Base-by-base conservation (phyloP, 805 yeast genomes). In the Candida broadrunensis region DNA sequence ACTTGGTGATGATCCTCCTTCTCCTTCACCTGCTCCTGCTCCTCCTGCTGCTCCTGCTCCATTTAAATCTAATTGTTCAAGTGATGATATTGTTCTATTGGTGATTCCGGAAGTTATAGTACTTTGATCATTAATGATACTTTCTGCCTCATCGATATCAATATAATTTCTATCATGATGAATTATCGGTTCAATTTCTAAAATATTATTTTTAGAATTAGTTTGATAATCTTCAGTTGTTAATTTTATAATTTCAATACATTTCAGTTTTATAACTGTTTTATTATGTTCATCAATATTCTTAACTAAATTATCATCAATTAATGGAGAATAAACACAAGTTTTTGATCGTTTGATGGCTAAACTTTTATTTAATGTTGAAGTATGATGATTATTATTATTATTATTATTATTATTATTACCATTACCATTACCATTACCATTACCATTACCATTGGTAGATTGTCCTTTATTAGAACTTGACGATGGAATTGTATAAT, bases 201-300 rank as follows among this genome's bases (percentile, higher is more conserved):
- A 29, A 2, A 42, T 41, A 18, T 42, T 34, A 25, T 6, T 36
- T 33, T 9, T 25, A 35, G 13, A 13, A 5, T 23, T 32, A 17
- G 11, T 37, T 14, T 2, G 19, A 29, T n/a, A 5, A 29, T n/a
- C 12, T 14, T n/a, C 18, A 29, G 5, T 9, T 15, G 5, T n/a
- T 8, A 37, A 7, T 4, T 54, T 47, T 63, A 65, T 56, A 1
- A 65, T 61, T 4, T 32, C 38, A 1, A 44, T 35, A 36, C 66
- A 56, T 41, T 63, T 61, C 18, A 30, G 36, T 16, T 44, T 44
- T 13, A 61, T 57, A 2, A 47, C 38, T 3, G 39, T 40, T 13
- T 33, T 43, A 43, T 61, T 59, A 35, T 48, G 51, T 20, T 49
- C 56, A 11, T 35, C 36, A n/a, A 57, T 48, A 43, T 51, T 49